Conservation (phyloP, 345 rosid genomes). For the Aethionema arabicum region DNA sequence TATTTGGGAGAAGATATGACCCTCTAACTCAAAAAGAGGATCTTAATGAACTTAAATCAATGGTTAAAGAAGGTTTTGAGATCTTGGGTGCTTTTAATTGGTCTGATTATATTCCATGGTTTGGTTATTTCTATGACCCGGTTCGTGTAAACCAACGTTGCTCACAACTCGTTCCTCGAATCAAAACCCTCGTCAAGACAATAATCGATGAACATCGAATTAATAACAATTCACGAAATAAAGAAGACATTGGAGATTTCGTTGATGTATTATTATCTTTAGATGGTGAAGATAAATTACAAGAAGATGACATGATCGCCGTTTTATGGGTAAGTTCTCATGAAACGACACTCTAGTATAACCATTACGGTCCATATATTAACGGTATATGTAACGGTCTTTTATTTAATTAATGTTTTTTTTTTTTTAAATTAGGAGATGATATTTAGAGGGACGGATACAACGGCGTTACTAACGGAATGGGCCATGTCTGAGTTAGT, state of each 20-base stretch:
- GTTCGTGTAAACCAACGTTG: slow-evolving; percentile 57
- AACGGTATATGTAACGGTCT: slow-evolving; percentile 35
- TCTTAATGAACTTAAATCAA: slow-evolving; percentile 48
- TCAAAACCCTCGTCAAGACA: slow-evolving; percentile 47
- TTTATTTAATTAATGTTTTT: neutral
- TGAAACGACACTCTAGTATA: neutral
- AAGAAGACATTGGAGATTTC: slow-evolving; percentile 49
- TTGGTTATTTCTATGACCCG: slow-evolving; percentile 60
- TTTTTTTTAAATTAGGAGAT: slow-evolving; percentile 54
- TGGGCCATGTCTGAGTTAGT: slow-evolving; percentile 89
- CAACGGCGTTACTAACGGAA: slow-evolving; percentile 85
- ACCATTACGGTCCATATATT: slow-evolving; percentile 19
- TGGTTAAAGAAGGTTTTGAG: slow-evolving; percentile 85
- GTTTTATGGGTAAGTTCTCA: slow-evolving; percentile 68
- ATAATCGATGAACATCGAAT: slow-evolving; percentile 61
- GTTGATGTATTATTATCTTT: slow-evolving; percentile 76
- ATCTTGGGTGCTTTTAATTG: slow-evolving; percentile 81
- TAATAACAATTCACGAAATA: slow-evolving; percentile 22
- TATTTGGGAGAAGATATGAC: slow-evolving; percentile 70
- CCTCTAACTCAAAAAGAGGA: slow-evolving; percentile 31
- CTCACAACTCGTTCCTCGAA: slow-evolving; percentile 67
- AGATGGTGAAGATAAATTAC: slow-evolving; percentile 69
- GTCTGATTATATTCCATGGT: slow-evolving; percentile 75
- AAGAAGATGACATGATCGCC: slow-evolving; percentile 84
- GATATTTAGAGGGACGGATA: slow-evolving; percentile 92